Evolutionary conservation across 768 basidiomycete genomes (phyloP).

Genomic region (Lactarius indigo): DNA sequence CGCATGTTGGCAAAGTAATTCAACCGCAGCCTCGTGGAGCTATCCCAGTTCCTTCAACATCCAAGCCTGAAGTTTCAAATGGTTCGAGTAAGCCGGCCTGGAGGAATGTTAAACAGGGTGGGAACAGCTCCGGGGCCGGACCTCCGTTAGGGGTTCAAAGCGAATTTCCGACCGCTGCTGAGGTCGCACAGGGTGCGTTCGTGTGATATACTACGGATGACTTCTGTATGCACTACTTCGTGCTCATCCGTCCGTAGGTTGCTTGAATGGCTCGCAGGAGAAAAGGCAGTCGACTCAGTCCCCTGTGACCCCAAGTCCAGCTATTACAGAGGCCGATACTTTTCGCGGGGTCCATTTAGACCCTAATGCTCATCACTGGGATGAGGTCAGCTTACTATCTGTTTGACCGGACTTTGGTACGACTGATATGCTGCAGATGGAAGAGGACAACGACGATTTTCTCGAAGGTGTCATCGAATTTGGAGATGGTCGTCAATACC

Average conservation of each 20-base stretch:
- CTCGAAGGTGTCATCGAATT: constrained; percentile 90
- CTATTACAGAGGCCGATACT: constrained; percentile 82
- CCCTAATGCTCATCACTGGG: constrained; percentile 96
- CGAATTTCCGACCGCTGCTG: constrained; percentile 96
- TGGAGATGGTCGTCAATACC: constrained; percentile 91
- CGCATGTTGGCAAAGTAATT: constrained; percentile 61
- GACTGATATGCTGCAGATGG: constrained; percentile 52
- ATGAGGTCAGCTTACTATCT: constrained; percentile 64
- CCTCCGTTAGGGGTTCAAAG: constrained; percentile 44
- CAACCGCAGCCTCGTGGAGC: constrained; percentile 54
- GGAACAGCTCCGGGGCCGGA: constrained; percentile 31
- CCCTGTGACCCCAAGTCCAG: constrained; percentile 54
- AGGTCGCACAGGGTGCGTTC: constrained; percentile 79
- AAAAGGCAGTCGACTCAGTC: constrained; percentile 46
- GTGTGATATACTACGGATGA: neutral
- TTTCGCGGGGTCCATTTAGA: constrained; percentile 93
- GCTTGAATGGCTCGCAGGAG: constrained; percentile 33
- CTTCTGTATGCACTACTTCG: neutral
- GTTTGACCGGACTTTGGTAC: constrained; percentile 1
- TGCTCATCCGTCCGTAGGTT: constrained; percentile 21
- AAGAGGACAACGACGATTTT: constrained; percentile 91
- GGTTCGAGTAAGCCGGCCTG: constrained; percentile 56
- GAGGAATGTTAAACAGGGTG: constrained; percentile 53
- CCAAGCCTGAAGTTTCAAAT: constrained; percentile 28
- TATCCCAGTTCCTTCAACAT: constrained; percentile 33